Evolutionary conservation across 202 grass and related monocot genomes (phyloP), one percentile per base, ranked within the genome.

Genomic region (Digitaria exilis): DNA sequence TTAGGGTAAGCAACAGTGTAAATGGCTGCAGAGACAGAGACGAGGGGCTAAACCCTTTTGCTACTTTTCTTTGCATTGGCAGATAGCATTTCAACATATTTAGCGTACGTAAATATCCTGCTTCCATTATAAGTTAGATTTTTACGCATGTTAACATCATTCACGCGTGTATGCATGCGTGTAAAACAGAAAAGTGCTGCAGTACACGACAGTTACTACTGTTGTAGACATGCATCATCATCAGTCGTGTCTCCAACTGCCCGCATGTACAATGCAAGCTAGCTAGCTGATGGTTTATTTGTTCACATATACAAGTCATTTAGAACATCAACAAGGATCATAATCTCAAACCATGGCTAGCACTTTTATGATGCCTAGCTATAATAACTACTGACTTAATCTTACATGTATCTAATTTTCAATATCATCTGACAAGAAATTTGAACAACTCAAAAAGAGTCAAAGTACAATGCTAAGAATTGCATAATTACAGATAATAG

Each of bases 111-210:
- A 67, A 12, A 17, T 22, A 24, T 24, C 46, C 3, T 51, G 45
- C 26, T 19, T 73, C 9, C 7, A 7, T 55, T 59, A 2, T 44
- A n/a, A 43, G 22, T 41, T 29, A 44, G n/a, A 60, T 61, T 77
- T 77, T 61, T 76, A 45, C 22, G 25, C 74, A 30, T 77, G 37
- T 6, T 61, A 10, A 77, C 46, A 32, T 64, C 76, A 10, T 21
- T 34, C 21, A 25, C n/a, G 19, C 76, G 46, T 78, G 19, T 28
- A 21, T 54, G 29, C 30, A 65, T 66, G 73, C 56, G 25, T 60
- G 77, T 22, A 37, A 35, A 79, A 65, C 19, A 65, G 9, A 63
- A 48, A 32, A 60, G 28, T 49, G 5, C 9, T 25, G 1, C 6
- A 24, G 19, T 55, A 55, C 49, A 35, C 6, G 49, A 22, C 29